These are phyloP conservation scores for Phytophthora meadii DNA, from an alignment of 352 stramenopile species.

Conservation along the genomic window DNA sequence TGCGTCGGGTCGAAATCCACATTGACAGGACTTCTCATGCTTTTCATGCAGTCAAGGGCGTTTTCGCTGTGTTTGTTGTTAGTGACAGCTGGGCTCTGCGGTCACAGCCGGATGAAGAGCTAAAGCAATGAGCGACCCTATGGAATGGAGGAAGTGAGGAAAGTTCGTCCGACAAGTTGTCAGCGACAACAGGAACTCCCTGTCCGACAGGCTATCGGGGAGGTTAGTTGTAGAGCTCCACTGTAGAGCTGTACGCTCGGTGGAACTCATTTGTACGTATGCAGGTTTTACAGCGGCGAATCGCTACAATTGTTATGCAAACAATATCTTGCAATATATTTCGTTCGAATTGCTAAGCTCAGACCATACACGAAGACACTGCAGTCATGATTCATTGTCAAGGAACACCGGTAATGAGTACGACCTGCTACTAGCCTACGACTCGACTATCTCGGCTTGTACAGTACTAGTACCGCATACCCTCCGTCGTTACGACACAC, in stretches of 20 bases:
- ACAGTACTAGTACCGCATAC: neutral
- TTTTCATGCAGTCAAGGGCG: neutral
- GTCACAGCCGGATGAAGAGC: constrained; percentile 17
- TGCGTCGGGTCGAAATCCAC: constrained; percentile 17
- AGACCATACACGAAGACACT: no score
- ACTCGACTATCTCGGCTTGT: neutral
- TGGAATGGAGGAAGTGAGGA: constrained; percentile 22
- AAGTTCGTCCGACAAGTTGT: no score
- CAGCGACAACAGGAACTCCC: no score
- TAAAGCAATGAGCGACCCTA: constrained; percentile 20
- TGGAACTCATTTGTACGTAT: no score
- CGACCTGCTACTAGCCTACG: constrained; percentile 1
- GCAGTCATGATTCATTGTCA: no score
- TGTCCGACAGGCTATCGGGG: no score
- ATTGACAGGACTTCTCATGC: constrained; percentile 9
- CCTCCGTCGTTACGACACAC: neutral
- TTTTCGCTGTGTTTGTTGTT: constrained; percentile 20
- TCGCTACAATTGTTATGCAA: no score
- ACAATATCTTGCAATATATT: no score
- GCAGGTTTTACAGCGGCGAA: no score
- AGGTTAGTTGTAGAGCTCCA: no score
- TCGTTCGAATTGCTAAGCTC: no score
- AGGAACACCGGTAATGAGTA: neutral
- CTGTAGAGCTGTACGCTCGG: no score
- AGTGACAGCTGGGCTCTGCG: constrained; percentile 21